Percentiles rank a stretch among this genome's conserved stretches.
These are phyloP conservation scores for Neopestalotiopsis rosae DNA, from an alignment of 2,329 filamentous ascomycete genomes.

Conservation along the genomic window DNA sequence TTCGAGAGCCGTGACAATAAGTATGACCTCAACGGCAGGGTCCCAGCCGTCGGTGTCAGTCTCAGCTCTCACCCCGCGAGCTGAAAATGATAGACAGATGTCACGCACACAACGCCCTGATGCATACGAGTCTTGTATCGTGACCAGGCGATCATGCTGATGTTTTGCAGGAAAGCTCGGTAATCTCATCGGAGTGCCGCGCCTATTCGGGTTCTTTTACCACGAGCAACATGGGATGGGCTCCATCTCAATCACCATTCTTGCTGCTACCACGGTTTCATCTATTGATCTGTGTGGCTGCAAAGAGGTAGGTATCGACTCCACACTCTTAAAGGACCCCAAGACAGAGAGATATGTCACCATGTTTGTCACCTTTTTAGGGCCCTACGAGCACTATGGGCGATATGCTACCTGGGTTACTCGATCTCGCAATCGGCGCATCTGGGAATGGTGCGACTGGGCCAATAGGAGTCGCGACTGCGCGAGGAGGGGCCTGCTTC, in stretches of 20 bases:
- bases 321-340: neutral
- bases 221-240: neutral
- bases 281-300: neutral
- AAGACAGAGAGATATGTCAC: neutral
- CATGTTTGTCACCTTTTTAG: neutral
- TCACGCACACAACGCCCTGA: neutral
- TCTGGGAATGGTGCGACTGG: neutral
- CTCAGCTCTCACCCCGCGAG: neutral
- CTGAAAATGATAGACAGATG: neutral
- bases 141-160: neutral
- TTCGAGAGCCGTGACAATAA: neutral
- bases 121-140: neutral
- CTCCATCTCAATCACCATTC: neutral
- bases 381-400: neutral
- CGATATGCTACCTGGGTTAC: neutral
- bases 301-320: neutral
- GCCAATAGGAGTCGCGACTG: neutral
- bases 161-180: neutral
- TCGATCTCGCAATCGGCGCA: neutral
- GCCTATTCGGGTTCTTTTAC: neutral
- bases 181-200: neutral
- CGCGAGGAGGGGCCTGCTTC: neutral
- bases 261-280: neutral
- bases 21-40: neutral
- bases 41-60: neutral